phyloP scores from a whole-genome alignment of 2,329 filamentous ascomycete species.

The Aspergillus unguis region DNA sequence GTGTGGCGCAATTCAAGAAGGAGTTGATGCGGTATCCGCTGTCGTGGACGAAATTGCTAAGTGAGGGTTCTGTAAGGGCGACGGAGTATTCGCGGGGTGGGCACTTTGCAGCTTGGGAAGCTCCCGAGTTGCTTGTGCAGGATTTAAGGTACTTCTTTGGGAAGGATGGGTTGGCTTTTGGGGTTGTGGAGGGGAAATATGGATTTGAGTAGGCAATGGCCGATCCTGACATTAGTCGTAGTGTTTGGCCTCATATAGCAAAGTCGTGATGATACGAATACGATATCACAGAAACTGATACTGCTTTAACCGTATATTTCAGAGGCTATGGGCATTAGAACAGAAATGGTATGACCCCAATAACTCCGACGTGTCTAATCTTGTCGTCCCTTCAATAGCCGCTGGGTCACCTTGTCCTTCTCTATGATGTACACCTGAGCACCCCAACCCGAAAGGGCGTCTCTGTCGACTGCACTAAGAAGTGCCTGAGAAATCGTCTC shows the following conservation, averaged over 20 bases:
- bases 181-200: conserved; percentile 31
- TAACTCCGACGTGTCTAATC: conserved; percentile 56
- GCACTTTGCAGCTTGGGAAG: conserved; percentile 54
- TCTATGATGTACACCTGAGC: conserved; percentile 99
- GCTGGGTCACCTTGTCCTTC: conserved; percentile 99
- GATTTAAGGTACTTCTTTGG: conserved; percentile 51
- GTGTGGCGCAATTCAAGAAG: conserved; percentile 50
- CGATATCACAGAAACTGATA: not conserved
- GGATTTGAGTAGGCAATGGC: conserved; percentile 27
- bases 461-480: conserved; percentile 92
- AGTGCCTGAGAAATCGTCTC: conserved; percentile 97
- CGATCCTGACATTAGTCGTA: not conserved
- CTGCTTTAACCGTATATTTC: conserved; percentile 14
- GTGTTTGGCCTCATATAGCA: not conserved
- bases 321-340: conserved; percentile 17
- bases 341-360: conserved; percentile 26
- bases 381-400: conserved; percentile 95
- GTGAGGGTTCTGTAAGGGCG: conserved; percentile 48
- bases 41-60: conserved; percentile 51
- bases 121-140: conserved; percentile 44
- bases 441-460: conserved; percentile 96
- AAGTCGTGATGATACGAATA: not conserved
- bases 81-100: conserved; percentile 47
- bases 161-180: conserved; percentile 38
- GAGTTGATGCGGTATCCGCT: conserved; percentile 51